Percentiles rank a stretch among this genome's conserved stretches.
phyloP scores from a whole-genome alignment of 1,139 yeast species.

The Spathaspora sp. region DNA sequence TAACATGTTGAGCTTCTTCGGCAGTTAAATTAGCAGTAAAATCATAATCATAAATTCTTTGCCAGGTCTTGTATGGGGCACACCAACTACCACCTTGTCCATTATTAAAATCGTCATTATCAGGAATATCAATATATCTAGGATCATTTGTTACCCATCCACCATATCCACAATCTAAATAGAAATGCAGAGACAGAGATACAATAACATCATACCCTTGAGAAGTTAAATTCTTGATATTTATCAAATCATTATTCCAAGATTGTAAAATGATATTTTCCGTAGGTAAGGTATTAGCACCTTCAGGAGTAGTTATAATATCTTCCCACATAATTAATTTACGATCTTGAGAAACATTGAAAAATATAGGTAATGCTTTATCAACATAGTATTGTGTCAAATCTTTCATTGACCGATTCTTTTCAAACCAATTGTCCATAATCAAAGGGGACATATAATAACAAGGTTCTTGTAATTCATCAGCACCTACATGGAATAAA shows the following conservation, averaged over 20 bases:
- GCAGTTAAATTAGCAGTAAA: slow-evolving; percentile 35
- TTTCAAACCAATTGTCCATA: slow-evolving; percentile 30
- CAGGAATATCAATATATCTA: slow-evolving; percentile 28
- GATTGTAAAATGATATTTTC: slow-evolving; percentile 38
- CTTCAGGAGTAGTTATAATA: slow-evolving; percentile 25
- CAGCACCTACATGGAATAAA: slow-evolving; percentile 48
- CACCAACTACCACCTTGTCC: slow-evolving; percentile 50
- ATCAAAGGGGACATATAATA: slow-evolving; percentile 31
- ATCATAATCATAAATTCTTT: slow-evolving; percentile 43
- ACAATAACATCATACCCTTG: slow-evolving; percentile 47
- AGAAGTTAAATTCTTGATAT: slow-evolving; percentile 29
- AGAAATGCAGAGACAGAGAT: slow-evolving; percentile 35
- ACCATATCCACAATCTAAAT: slow-evolving; percentile 51
- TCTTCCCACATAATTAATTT: slow-evolving; percentile 52
- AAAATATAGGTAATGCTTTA: slow-evolving; percentile 35
- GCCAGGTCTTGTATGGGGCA: slow-evolving; percentile 52
- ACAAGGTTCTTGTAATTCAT: slow-evolving; percentile 41
- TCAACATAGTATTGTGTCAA: slow-evolving; percentile 43
- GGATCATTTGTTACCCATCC: slow-evolving; percentile 42
- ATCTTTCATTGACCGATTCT: slow-evolving; percentile 28
- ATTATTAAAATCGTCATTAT: slow-evolving; percentile 27
- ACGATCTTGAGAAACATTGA: slow-evolving; percentile 18
- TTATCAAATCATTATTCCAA: slow-evolving; percentile 34
- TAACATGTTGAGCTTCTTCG: slow-evolving; percentile 29
- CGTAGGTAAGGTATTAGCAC: slow-evolving; percentile 25